Evolutionary conservation across 768 basidiomycete genomes (phyloP), one percentile per base, ranked within the genome.

Genomic region (Roridomyces roridus): DNA sequence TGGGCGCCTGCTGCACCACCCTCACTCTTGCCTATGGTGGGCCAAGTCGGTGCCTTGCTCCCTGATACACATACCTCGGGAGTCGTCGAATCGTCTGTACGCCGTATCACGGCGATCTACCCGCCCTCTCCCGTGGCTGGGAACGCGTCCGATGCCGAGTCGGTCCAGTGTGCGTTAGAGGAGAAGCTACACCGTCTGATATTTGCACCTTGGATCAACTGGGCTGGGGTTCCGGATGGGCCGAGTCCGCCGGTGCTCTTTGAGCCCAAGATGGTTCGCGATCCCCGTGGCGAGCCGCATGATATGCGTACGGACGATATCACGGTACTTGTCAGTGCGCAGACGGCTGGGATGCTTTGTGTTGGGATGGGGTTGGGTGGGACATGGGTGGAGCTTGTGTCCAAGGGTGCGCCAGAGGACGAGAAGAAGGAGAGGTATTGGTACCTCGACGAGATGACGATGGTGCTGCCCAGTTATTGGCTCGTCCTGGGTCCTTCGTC

Each of bases 311-410:
- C 74, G 53, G 87, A 90, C 56, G 79, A 75, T 31, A 87, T 92
- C 66, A 79, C 76, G 15, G 73, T 90, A 10, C 76, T 89, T 20
- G 72, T 90, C 12, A 76, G 81, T 35, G 78, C 81, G 6, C 70
- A 70, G 7, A 62, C 77, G 0, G 67, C 81, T 8, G 73, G 79
- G 1, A 69, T 71, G 34, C 63, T 89, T 34, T 63, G 67, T 5
- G 71, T 77, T 6, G 86, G 87, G 5, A 80, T 91, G 74, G 86
- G 85, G 0, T 60, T 91, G 14, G 80, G 79, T 4, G 88, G 82
- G 18, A 82, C 85, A 42, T 92, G 85, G 83, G 82, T 91, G 20
- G 88, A 92, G 71, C 75, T 91, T 12, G 83, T 72, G 25, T n/a
- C n/a, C n/a, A n/a, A n/a, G n/a, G n/a, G n/a, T n/a, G n/a, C n/a